A percentile compares a stretch with the other conserved stretches of the same genome.
These are phyloP conservation scores for Fusarium acutatum DNA, from an alignment of 2,329 filamentous ascomycete species.

Conservation along the genomic window DNA sequence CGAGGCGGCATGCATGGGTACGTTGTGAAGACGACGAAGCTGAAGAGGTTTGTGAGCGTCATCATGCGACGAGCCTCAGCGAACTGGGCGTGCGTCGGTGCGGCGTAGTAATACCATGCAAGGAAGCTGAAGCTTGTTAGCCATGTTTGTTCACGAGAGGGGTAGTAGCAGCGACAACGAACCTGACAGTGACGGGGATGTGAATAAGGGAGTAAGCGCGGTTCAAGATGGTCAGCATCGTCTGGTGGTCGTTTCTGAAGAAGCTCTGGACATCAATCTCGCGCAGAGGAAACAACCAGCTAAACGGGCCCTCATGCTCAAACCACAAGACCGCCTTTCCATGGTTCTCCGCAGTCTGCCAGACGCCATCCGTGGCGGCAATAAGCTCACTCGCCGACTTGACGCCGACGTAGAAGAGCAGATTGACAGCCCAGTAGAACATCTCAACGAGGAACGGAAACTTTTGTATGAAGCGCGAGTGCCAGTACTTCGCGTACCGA, in stretches of 20 bases:
- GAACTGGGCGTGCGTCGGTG: slow-evolving; percentile 51
- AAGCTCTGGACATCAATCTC: slow-evolving; percentile 64
- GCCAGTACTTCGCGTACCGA: slow-evolving; percentile 66
- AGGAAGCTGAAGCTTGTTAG: slow-evolving; percentile 58
- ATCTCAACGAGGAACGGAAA: slow-evolving; percentile 76
- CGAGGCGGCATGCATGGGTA: slow-evolving; percentile 68
- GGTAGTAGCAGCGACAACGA: not conserved
- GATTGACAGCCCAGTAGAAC: slow-evolving; percentile 77
- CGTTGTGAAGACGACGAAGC: slow-evolving; percentile 63
- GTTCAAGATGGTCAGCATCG: slow-evolving; percentile 63
- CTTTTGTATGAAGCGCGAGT: slow-evolving; percentile 71
- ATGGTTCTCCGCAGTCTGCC: slow-evolving; percentile 64
- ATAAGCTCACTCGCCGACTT: slow-evolving; percentile 43
- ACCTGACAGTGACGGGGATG: slow-evolving; percentile 58
- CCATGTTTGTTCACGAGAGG: not conserved
- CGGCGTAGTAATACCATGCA: slow-evolving; percentile 70
- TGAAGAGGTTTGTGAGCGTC: slow-evolving; percentile 63
- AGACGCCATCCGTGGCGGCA: slow-evolving; percentile 55
- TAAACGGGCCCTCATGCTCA: slow-evolving; percentile 60
- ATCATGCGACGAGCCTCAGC: slow-evolving; percentile 50
- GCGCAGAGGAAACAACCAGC: slow-evolving; percentile 60
- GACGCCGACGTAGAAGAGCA: slow-evolving; percentile 63
- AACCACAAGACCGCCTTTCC: slow-evolving; percentile 63
- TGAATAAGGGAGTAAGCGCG: slow-evolving; percentile 68
- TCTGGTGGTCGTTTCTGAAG: slow-evolving; percentile 63